Evolutionary conservation across 2,329 filamentous ascomycete species (phyloP).

Genomic region (Colletotrichum cereale): DNA sequence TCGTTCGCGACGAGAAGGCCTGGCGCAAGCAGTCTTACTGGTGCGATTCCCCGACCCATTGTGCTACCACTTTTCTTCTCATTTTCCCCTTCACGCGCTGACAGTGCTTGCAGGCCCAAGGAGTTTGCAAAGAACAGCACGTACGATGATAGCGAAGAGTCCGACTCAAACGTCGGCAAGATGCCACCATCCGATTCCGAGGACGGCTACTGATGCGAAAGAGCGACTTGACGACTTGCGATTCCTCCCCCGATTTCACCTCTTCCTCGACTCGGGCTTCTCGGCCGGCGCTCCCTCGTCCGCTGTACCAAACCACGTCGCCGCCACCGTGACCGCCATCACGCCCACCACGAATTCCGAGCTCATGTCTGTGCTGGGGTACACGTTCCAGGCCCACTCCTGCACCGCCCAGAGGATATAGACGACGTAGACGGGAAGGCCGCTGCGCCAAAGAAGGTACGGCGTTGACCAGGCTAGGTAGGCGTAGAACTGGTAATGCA

Average conservation of each 20-base stretch:
- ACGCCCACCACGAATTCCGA: conserved; percentile 76
- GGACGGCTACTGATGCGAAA: conserved; percentile 61
- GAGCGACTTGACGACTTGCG: conserved; percentile 15
- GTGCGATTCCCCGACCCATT: conserved; percentile 59
- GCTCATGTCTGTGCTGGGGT: conserved; percentile 77
- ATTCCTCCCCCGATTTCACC: conserved; percentile 18
- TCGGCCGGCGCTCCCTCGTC: conserved; percentile 51
- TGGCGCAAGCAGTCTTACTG: conserved; percentile 94
- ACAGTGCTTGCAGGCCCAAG: conserved; percentile 71
- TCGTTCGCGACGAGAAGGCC: conserved; percentile 89
- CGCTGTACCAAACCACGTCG: conserved; percentile 70
- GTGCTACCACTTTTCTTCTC: background rate
- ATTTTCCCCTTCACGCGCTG: background rate
- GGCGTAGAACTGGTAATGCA: conserved; percentile 96
- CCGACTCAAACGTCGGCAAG: conserved; percentile 84
- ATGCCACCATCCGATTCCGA: conserved; percentile 88
- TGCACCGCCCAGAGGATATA: conserved; percentile 80
- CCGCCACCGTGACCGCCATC: conserved; percentile 74
- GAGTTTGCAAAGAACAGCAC: conserved; percentile 79
- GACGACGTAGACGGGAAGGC: conserved; percentile 75
- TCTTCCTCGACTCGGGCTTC: conserved; percentile 44
- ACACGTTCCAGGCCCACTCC: conserved; percentile 95
- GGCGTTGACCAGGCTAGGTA: conserved; percentile 92
- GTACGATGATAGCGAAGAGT: conserved; percentile 75
- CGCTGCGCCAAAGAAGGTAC: conserved; percentile 85